These are phyloP conservation scores for Acacia concinna DNA, from an alignment of 331 rosid species.

Conservation along the genomic window DNA sequence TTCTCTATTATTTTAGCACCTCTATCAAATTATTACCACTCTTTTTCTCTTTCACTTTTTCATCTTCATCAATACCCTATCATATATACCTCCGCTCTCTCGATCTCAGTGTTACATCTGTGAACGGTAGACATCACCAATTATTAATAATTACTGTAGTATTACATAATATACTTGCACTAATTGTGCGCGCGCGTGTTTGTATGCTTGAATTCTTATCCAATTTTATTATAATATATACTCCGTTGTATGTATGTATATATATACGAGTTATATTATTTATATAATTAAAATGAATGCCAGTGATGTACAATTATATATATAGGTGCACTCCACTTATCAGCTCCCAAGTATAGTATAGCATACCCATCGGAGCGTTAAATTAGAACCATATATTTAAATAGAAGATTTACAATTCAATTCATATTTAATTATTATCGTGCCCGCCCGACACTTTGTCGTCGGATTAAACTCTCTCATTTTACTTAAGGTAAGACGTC, in stretches of 20 bases:
- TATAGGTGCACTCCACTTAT: no score
- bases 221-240: background rate
- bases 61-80: background rate
- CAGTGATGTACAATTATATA: no score
- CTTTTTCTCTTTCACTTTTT: background rate
- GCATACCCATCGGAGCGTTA: no score
- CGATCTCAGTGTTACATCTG: background rate
- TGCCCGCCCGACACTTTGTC: background rate
- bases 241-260: no score
- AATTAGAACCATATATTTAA: no score
- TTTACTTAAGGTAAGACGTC: background rate
- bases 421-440: background rate
- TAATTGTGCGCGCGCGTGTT: background rate
- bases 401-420: background rate
- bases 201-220: background rate
- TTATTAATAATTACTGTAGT: background rate
- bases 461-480: background rate
- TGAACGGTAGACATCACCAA: background rate
- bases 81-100: background rate
- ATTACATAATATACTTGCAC: background rate
- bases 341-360: no score
- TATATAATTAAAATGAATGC: no score
- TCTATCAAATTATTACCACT: background rate
- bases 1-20: background rate
- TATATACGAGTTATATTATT: no score